Evolutionary conservation across 1,139 yeast genomes (phyloP), one percentile per base, ranked within the genome.

Genomic region (Scheffersomyces segobiensis): DNA sequence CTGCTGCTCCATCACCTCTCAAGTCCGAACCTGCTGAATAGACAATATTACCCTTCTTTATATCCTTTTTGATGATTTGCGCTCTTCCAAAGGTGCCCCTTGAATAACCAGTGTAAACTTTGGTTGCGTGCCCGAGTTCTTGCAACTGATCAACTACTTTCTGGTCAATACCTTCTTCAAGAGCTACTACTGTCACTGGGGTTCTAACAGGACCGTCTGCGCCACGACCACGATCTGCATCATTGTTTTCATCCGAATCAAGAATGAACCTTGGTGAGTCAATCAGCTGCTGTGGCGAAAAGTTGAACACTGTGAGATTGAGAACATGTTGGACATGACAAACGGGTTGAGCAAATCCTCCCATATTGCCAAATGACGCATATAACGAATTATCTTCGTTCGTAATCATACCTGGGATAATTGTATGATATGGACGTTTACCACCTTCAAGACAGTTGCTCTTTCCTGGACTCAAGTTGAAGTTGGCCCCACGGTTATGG

Each of bases 301-400:
- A 74, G 0, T 87, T 86, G 71, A 87, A 91, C 14, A 87, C 68
- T 1, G 83, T 67, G 78, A 91, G 71, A 70, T 91, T 91, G 61
- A 89, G 71, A 47, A 86, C 87, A 57, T 89, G 93, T 67, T 90
- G 95, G 3, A 91, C 87, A 65, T 91, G 97, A 1, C 95, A 93
- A 63, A 89, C 92, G 2, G 96, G 96, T 70, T 91, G 97, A 78
- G 88, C 90, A 74, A 87, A 91, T 0, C 95, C 97, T 22, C 97
- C 97, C 93, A 90, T 91, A 64, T 89, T 91, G 46, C 96, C 97
- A 66, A 84, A 89, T 3, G 89, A 77, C 0, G 93, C 93, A 68
- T 81, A 88, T 32, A 91, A 74, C 4, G 77, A 77, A 24, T 76
- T 75, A 46, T 69, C 73, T 19, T 69, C 60, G 14, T 71, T 66